These are phyloP conservation scores for Tuber melanosporum DNA, from an alignment of 495 filamentous ascomycete species.

Conservation along the genomic window DNA sequence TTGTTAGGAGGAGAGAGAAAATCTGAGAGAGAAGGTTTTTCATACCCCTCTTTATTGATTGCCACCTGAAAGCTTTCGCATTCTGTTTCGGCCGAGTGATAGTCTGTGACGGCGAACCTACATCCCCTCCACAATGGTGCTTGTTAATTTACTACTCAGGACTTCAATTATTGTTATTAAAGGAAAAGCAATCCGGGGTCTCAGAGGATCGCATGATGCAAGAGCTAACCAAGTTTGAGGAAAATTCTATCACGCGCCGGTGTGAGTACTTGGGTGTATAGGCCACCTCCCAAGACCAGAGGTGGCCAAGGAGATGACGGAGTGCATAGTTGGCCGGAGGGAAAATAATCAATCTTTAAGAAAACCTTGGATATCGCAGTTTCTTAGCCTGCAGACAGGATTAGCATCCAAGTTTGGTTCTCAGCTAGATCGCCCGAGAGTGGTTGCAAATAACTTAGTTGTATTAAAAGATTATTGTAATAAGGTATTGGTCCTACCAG, in stretches of 20 bases:
- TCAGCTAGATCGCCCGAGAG: neutral
- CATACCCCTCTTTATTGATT: too few species aligned
- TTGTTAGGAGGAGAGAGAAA: too few species aligned
- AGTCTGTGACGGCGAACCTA: too few species aligned
- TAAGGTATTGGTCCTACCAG: neutral
- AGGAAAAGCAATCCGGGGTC: too few species aligned
- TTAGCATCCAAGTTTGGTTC: neutral
- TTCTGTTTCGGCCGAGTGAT: too few species aligned
- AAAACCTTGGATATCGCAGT: neutral
- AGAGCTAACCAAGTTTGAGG: slow-evolving; percentile 7
- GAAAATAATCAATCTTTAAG: neutral
- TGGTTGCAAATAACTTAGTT: neutral
- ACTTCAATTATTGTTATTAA: too few species aligned
- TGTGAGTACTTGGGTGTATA: slow-evolving; percentile 3
- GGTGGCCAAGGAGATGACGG: slow-evolving; percentile 7
- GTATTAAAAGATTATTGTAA: slow-evolving; percentile 8
- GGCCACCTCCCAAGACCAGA: neutral
- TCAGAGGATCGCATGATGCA: neutral
- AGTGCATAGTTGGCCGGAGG: neutral
- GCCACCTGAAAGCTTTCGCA: too few species aligned
- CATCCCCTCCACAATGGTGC: too few species aligned
- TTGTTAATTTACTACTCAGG: too few species aligned
- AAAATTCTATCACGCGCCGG: slow-evolving; percentile 10
- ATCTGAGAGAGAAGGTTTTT: too few species aligned
- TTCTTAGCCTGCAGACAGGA: neutral